Conservation (phyloP, 441 rosid species). For the Eutrema salsugineum region DNA sequence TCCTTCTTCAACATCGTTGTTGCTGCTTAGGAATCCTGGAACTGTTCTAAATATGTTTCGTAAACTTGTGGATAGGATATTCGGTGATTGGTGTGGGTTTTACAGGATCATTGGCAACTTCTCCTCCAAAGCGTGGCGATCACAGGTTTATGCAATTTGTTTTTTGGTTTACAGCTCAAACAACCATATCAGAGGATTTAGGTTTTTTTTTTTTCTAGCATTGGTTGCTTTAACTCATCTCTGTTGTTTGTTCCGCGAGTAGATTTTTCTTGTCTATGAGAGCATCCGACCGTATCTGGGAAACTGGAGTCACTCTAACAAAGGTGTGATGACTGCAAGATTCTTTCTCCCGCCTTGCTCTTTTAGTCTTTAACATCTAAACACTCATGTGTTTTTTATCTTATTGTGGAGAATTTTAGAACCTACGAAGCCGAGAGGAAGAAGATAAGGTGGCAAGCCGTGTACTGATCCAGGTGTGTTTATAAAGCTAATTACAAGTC, state of each 20-base stretch:
- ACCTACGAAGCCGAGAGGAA: constrained; percentile 67
- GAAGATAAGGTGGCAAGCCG: constrained; percentile 85
- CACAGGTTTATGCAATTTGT: constrained; percentile 43
- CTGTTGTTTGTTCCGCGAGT: neutral
- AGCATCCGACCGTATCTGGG: constrained; percentile 58
- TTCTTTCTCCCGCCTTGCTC: neutral
- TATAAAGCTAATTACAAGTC: neutral
- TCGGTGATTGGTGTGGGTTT: constrained; percentile 92
- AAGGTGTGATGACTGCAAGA: constrained; percentile 42
- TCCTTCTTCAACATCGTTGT: neutral
- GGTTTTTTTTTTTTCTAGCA: neutral
- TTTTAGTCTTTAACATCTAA: neutral
- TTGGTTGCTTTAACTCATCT: neutral
- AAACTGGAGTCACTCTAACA: constrained; percentile 62
- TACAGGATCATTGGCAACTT: constrained; percentile 75
- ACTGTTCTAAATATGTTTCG: neutral
- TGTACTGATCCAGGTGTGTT: constrained; percentile 62
- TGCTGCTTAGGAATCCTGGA: neutral
- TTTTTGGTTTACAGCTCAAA: neutral
- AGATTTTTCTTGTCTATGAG: constrained; percentile 80
- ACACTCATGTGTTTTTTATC: neutral
- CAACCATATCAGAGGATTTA: neutral
- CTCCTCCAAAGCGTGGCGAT: constrained; percentile 70
- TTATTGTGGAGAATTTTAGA: constrained; percentile 34
- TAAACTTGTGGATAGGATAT: constrained; percentile 41